A percentile compares a stretch with the other conserved stretches of the same genome.
phyloP scores from a whole-genome alignment of 192 early-diverging fungal genomes.

The Coemansia reversa region DNA sequence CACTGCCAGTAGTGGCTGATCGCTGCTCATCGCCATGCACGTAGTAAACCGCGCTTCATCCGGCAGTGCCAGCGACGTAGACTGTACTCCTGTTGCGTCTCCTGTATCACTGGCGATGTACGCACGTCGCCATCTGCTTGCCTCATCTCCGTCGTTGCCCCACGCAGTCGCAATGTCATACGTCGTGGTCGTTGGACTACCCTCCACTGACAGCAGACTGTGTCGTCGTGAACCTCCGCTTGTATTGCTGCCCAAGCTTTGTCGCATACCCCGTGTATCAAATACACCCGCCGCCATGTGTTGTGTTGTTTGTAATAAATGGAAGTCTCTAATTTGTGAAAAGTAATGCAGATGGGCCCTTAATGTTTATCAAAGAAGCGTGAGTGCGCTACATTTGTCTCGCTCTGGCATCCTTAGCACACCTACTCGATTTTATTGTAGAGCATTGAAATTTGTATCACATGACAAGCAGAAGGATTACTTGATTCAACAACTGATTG shows the following conservation, averaged over 20 bases:
- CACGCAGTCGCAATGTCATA: conserved; percentile 22
- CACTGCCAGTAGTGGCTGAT: conserved; percentile 47
- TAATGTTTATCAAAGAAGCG: too few species aligned
- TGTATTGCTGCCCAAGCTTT: conserved; percentile 29
- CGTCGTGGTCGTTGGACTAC: background rate
- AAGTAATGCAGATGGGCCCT: too few species aligned
- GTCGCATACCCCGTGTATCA: conserved; percentile 15
- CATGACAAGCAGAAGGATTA: too few species aligned
- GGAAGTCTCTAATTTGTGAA: background rate
- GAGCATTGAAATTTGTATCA: too few species aligned
- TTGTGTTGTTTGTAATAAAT: background rate
- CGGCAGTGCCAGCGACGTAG: conserved; percentile 47
- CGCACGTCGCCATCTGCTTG: conserved; percentile 37
- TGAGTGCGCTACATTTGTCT: too few species aligned
- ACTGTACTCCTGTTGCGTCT: conserved; percentile 41
- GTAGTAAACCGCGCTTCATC: conserved; percentile 53
- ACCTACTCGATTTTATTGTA: too few species aligned
- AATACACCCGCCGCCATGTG: conserved; percentile 14
- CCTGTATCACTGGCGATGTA: conserved; percentile 47
- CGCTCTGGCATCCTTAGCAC: too few species aligned
- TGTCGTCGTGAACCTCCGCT: conserved; percentile 42
- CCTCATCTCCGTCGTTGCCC: conserved; percentile 8
- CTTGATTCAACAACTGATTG: too few species aligned
- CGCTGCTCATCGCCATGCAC: conserved; percentile 49
- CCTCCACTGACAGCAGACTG: conserved; percentile 36